These are phyloP conservation scores for Perkinsus olseni DNA, from an alignment of 169 alveolate species.

Conservation along the genomic window DNA sequence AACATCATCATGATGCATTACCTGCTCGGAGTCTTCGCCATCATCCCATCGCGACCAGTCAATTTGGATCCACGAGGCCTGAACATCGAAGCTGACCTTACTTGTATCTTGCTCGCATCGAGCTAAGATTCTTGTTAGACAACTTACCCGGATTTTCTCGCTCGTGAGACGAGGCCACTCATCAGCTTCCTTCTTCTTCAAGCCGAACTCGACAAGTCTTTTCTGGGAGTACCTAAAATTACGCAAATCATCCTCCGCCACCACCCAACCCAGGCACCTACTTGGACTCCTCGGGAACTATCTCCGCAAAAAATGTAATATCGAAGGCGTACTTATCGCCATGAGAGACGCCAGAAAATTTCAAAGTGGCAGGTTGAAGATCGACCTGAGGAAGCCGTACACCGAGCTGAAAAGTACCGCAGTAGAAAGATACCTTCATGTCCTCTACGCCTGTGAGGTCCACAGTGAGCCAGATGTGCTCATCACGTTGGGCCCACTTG, in stretches of 20 bases:
- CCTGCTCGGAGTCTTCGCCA: not conserved
- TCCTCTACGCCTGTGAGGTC: not conserved
- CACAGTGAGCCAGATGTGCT: not conserved
- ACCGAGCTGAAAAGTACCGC: not conserved
- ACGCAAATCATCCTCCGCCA: not conserved
- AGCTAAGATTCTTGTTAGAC: not conserved
- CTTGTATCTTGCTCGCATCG: not conserved
- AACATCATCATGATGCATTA: not conserved
- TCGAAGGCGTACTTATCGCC: not conserved
- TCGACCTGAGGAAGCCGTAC: not conserved
- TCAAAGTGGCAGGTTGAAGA: not conserved
- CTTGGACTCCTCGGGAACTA: not conserved
- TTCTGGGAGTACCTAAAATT: not conserved
- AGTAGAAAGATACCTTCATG: not conserved
- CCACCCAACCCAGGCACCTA: not conserved
- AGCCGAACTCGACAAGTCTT: not conserved
- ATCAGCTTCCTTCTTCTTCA: not conserved
- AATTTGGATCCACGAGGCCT: not conserved
- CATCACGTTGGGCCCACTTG: not conserved
- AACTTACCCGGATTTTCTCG: not conserved
- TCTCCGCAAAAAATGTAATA: not conserved
- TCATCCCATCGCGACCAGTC: not conserved
- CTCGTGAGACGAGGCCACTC: not conserved
- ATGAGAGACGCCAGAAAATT: not conserved
- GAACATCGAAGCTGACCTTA: not conserved